Percentiles rank a stretch among this genome's conserved stretches.
Conservation (phyloP, 345 rosid species). For the Linum usitatissimum region DNA sequence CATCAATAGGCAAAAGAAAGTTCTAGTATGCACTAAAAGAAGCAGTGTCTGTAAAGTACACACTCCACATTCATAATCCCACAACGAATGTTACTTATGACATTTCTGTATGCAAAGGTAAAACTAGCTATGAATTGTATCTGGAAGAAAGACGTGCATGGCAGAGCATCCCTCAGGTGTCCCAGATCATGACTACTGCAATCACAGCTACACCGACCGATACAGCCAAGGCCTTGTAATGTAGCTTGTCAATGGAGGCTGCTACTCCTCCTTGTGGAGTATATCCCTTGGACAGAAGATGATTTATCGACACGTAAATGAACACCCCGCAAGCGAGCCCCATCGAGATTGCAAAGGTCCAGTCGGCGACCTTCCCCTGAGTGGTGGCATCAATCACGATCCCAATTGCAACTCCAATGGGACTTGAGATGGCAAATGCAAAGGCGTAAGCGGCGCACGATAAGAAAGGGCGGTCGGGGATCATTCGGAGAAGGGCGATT, state of each 20-base stretch:
- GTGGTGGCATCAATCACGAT: constrained; percentile 63
- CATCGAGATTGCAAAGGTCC: constrained; percentile 68
- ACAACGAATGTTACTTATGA: neutral
- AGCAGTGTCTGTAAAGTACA: too few species aligned
- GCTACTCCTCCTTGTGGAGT: constrained; percentile 21
- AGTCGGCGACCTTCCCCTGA: constrained; percentile 60
- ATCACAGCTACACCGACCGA: constrained; percentile 46
- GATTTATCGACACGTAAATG: constrained; percentile 62
- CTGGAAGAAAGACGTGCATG: neutral
- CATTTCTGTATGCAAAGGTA: neutral
- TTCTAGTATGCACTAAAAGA: too few species aligned
- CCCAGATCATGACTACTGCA: constrained; percentile 74
- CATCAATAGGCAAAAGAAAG: too few species aligned
- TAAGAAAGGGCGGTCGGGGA: constrained; percentile 55
- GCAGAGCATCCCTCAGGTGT: constrained; percentile 20
- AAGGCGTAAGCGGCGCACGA: constrained; percentile 50
- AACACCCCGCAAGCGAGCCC: constrained; percentile 76
- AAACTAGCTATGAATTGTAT: neutral
- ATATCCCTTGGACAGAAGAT: constrained; percentile 55
- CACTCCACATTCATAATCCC: too few species aligned
- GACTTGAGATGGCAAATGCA: constrained; percentile 72
- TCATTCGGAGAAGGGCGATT: constrained; percentile 64
- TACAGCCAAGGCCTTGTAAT: constrained; percentile 44
- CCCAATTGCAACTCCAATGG: constrained; percentile 61
- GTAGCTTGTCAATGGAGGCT: constrained; percentile 27